A percentile compares a stretch with the other conserved stretches of the same genome.
phyloP scores from a whole-genome alignment of 176 grass and related monocot genomes.

The Thalia dealbata region DNA sequence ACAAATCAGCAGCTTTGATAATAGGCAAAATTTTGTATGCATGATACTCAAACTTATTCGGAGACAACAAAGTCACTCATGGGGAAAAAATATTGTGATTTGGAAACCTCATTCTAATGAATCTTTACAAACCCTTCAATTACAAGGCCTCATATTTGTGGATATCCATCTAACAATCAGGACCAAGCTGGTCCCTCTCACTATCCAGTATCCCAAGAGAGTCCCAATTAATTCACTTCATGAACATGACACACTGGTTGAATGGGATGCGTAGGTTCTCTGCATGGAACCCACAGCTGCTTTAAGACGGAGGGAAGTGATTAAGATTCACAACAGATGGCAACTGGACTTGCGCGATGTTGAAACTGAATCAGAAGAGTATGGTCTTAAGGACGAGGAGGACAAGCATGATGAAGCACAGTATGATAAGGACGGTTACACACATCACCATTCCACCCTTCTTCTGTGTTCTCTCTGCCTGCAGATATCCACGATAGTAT shows the following conservation, averaged over 20 bases:
- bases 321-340: neutral
- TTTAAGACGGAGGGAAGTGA: neutral
- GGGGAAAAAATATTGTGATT: no score
- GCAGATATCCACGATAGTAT: slow-evolving; percentile 11
- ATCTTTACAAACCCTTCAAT: no score
- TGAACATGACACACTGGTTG: no score
- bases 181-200: no score
- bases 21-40: no score
- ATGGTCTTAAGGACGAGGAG: slow-evolving; percentile 76
- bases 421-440: slow-evolving; percentile 81
- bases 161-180: no score
- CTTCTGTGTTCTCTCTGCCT: slow-evolving; percentile 92
- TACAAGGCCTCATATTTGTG: no score
- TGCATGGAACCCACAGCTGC: no score
- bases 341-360: neutral
- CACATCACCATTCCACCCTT: slow-evolving; percentile 96
- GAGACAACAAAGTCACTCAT: no score
- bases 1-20: no score
- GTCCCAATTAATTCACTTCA: neutral
- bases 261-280: neutral
- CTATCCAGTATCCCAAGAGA: neutral
- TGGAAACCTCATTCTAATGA: no score
- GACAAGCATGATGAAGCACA: slow-evolving; percentile 88
- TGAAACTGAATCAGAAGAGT: slow-evolving; percentile 49
- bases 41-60: no score